These are phyloP conservation scores for Oxyria digyna DNA, from an alignment of 148 eudicot genomes.

Conservation along the genomic window DNA sequence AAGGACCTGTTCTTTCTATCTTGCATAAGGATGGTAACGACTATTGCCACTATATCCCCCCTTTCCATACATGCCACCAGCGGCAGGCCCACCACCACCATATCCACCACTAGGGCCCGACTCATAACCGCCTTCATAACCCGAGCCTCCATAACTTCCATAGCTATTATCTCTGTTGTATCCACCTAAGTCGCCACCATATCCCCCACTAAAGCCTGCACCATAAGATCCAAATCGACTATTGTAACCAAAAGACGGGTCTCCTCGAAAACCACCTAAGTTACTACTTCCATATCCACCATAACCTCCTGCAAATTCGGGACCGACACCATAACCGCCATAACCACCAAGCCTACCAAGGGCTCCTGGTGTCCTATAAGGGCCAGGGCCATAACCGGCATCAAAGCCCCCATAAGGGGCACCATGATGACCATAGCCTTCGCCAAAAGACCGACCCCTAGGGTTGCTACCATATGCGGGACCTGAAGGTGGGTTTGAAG, in stretches of 20 bases:
- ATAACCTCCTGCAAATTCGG: constrained; percentile 38
- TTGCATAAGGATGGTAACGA: constrained; percentile 68
- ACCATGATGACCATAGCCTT: constrained; percentile 34
- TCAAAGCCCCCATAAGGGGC: constrained; percentile 47
- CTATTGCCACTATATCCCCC: constrained; percentile 51
- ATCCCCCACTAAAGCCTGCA: constrained; percentile 49
- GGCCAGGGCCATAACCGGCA: constrained; percentile 47
- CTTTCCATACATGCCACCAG: constrained; percentile 41
- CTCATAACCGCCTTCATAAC: constrained; percentile 32
- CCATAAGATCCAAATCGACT: constrained; percentile 53
- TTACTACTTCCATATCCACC: constrained; percentile 43
- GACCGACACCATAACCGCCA: constrained; percentile 37
- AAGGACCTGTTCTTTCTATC: constrained; percentile 26
- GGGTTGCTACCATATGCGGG: constrained; percentile 60
- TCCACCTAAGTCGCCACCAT: constrained; percentile 38
- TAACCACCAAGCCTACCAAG: constrained; percentile 56
- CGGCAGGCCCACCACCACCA: constrained; percentile 33
- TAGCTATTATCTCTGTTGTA: constrained; percentile 35
- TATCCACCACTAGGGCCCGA: constrained; percentile 34
- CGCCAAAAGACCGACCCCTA: constrained; percentile 48
- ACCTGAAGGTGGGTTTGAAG: constrained; percentile 59
- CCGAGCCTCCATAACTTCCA: constrained; percentile 38
- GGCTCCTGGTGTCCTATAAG: constrained; percentile 64
- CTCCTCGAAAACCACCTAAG: constrained; percentile 50
- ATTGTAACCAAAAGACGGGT: constrained; percentile 45